Base-by-base conservation (phyloP, 495 filamentous ascomycete species). In the Penicillium crystallinum region DNA sequence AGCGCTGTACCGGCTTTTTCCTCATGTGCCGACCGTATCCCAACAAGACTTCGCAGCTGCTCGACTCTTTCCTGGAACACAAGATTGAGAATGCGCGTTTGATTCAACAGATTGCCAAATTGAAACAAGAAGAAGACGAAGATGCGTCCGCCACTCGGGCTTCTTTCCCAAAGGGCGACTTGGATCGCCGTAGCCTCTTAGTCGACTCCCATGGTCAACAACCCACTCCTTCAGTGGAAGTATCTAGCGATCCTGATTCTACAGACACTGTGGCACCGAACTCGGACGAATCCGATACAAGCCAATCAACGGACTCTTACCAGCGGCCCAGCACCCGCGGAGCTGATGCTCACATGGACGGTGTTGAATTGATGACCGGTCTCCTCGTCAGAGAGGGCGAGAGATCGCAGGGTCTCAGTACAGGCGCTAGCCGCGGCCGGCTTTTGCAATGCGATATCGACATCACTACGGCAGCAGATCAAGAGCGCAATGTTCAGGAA, bases 21-120 rank as follows among this genome's bases (percentile, higher is more conserved):
- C 88, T 98, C 75, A 89, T 96, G 82, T 84, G 90, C 21, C 80
- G 93, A 18, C 93, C 90, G 9, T 96, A 97, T 67, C 91, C 90
- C 6, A 93, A 87, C 41, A 90, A 86, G 65, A 93, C 90, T 62
- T 83, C 89, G 0, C 82, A 80, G 9, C 74, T 96, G 7, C 70
- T 98, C 43, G 91, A 98, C 67, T 95, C 92, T 0, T 97, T 96
- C 55, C 75, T 98, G 12, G 93, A 98, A 67, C 92, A 97, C 70
- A 97, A 97, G 68, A 91, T 97, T 42, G 93, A 97, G 67, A 97
- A 98, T 59, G 91, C 95, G 68, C 82, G 93, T 15, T 68, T 98
- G 34, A 81, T 78, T 50, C 87, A 88, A 55, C 83, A 88, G 30
- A 95, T 98, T 52, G 82, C 84, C 12, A 90, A 95, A 62, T 77